Evolutionary conservation across 192 early-diverging fungal species (phyloP).

Genomic region (Thamnidium elegans): DNA sequence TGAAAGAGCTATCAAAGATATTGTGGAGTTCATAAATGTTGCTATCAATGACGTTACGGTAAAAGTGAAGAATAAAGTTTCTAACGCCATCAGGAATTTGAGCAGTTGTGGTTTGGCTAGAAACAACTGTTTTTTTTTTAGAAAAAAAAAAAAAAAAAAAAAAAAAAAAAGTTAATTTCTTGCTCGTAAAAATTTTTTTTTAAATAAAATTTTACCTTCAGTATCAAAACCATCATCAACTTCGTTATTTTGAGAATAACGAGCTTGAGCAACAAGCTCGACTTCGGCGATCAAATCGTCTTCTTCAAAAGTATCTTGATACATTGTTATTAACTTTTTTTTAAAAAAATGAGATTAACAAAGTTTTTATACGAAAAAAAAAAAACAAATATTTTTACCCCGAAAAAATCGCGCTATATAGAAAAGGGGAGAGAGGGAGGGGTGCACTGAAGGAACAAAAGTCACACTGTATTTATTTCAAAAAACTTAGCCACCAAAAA

Average conservation of each 20-base stretch:
- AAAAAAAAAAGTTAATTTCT: slow-evolving; percentile 10
- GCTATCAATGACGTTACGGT: slow-evolving; percentile 74
- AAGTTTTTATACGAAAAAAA: too few species aligned
- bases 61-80: slow-evolving; percentile 81
- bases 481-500: too few species aligned
- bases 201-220: slow-evolving; percentile 6
- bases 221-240: slow-evolving; percentile 48
- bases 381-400: too few species aligned
- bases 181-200: not conserved
- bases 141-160: slow-evolving; percentile 4
- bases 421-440: too few species aligned
- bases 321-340: slow-evolving; percentile 22
- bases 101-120: slow-evolving; percentile 35
- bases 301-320: slow-evolving; percentile 46
- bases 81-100: slow-evolving; percentile 83
- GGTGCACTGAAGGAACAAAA: too few species aligned
- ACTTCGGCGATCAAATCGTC: slow-evolving; percentile 61
- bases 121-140: too few species aligned
- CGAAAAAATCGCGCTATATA: too few species aligned
- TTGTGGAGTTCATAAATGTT: slow-evolving; percentile 82
- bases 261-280: slow-evolving; percentile 53
- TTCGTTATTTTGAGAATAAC: slow-evolving; percentile 32
- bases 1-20: slow-evolving; percentile 89
- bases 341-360: too few species aligned
- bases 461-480: too few species aligned